Base-by-base conservation (phyloP, 1,139 yeast species). In the Pneumocystis carinii region DNA sequence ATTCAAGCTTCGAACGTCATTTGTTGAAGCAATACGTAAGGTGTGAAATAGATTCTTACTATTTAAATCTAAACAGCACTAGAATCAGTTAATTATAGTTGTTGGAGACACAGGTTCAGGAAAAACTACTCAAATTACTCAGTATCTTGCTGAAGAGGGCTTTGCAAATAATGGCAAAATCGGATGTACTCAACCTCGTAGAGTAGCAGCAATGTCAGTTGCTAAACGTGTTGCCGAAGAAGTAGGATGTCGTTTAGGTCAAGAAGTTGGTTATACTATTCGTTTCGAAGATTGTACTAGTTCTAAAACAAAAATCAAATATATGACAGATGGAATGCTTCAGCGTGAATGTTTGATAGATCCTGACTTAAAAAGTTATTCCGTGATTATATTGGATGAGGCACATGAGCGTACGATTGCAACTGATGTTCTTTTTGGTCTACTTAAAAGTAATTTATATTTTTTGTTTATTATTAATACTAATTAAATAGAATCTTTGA, bases 51-150 rank as follows among this genome's bases (percentile, higher is more conserved):
- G 14, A 19, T 39, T 39, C 27, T 3, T 39, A 14, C 1, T 19
- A 19, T 10, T 39, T 57, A 3, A 8, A 10, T 57, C 29, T 37
- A 48, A 48, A 24, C n/a, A 48, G n/a, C n/a, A 27, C 27, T 57
- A 57, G 66, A 88, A 90, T 71, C 97, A 90, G 73, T 88, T 92
- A 0, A 78, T 86, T 10, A 81, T 92, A 19, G 82, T 92, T 2
- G 86, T 92, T 66, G 97, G 98, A 66, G 97, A 92, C 70, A 92
- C 98, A 0, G 98, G 98, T 27, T 90, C 97, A 0, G 98, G 98
- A 68, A 92, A 92, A 73, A 90, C 97, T 0, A 92, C 98, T 0
- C 97, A 92, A 73, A 76, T 92, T 59, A 83, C 97, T 0, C 97
- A 92, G 72, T 90, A 82, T 70, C 76, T 92, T 15, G 81, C 81